phyloP scores from a whole-genome alignment of 495 filamentous ascomycete species.

The Penicillium manginii region DNA sequence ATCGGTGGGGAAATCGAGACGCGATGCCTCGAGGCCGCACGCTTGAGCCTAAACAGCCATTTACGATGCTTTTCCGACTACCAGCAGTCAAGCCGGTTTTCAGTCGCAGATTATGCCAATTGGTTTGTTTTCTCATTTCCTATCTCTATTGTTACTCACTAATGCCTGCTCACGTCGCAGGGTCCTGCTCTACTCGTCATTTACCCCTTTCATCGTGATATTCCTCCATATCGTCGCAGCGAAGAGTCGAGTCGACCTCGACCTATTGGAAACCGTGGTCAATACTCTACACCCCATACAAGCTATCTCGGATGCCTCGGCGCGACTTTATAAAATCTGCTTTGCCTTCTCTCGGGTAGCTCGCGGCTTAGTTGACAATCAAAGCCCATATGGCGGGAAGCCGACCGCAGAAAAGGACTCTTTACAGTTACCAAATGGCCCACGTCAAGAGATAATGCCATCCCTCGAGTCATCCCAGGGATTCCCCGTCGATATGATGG shows the following conservation, averaged over 20 bases:
- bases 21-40: conserved; percentile 25
- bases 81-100: conserved; percentile 7
- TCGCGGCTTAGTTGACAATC: conserved; percentile 5
- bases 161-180: conserved; percentile 2
- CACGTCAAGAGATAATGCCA: not conserved
- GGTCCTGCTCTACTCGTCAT: conserved; percentile 26
- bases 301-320: conserved; percentile 15
- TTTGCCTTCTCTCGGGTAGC: conserved; percentile 19
- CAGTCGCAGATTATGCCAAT: conserved; percentile 29
- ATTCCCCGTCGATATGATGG: conserved; percentile 16
- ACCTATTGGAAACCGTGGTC: conserved; percentile 24
- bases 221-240: conserved; percentile 32
- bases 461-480: not conserved
- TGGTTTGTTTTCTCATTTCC: conserved; percentile 13
- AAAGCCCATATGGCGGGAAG: conserved; percentile 1
- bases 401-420: conserved; percentile 3
- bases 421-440: not conserved
- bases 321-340: conserved; percentile 26
- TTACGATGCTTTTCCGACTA: conserved; percentile 20
- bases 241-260: conserved; percentile 18
- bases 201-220: conserved; percentile 30
- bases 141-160: not conserved
- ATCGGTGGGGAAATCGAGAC: conserved; percentile 16
- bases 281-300: conserved; percentile 18
- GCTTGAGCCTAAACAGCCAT: conserved; percentile 22